phyloP scores from a whole-genome alignment of 495 filamentous ascomycete genomes.

The Aspergillus affinis region DNA sequence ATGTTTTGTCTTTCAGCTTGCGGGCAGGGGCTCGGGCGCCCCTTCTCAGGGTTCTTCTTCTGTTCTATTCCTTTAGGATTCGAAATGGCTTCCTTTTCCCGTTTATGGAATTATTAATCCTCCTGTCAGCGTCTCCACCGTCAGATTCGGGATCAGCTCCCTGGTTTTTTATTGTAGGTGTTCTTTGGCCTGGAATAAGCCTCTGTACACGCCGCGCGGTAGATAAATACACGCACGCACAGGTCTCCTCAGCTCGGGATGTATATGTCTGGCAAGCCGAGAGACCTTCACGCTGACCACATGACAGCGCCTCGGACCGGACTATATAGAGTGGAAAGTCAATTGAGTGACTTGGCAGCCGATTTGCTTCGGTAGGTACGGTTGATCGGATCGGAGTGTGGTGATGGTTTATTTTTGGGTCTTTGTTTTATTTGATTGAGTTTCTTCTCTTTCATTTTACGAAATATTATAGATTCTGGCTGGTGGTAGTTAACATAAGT shows the following conservation, averaged over 20 bases:
- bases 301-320: slow-evolving; percentile 1
- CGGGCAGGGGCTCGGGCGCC: no score
- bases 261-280: not conserved
- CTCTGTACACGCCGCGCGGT: no score
- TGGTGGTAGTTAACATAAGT: no score
- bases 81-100: not conserved
- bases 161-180: not conserved
- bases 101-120: not conserved
- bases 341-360: not conserved
- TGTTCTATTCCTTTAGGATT: no score
- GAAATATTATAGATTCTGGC: no score
- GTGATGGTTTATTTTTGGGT: not conserved
- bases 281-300: no score
- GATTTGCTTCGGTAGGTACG: no score
- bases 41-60: no score
- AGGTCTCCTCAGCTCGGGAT: not conserved
- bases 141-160: not conserved
- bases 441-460: no score
- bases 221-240: no score
- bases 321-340: not conserved
- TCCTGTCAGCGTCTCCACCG: not conserved
- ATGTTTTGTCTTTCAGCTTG: no score
- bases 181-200: no score
- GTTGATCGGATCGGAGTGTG: not conserved
- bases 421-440: not conserved